These are phyloP conservation scores for Penicillium fimorum DNA, from an alignment of 495 filamentous ascomycete species.

Conservation along the genomic window DNA sequence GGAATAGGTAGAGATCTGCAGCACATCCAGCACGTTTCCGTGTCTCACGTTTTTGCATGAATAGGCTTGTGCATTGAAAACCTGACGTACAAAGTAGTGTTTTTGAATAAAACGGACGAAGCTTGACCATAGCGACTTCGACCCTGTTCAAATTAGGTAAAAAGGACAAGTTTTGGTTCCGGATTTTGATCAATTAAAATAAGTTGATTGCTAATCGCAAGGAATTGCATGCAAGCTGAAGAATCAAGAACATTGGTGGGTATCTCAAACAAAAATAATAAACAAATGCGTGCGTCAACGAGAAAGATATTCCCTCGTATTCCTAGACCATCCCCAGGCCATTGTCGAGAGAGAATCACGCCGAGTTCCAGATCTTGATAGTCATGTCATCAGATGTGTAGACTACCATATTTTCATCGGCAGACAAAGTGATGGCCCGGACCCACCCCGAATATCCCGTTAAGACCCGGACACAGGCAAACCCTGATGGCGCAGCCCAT, in stretches of 20 bases:
- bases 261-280: slow-evolving; percentile 9
- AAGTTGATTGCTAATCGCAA: neutral
- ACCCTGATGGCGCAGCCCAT: neutral
- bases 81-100: neutral
- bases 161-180: neutral
- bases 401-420: slow-evolving; percentile 3
- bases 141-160: neutral
- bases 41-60: neutral
- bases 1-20: neutral
- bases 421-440: slow-evolving; percentile 1
- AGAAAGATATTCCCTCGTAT: neutral
- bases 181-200: neutral
- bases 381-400: slow-evolving; percentile 14
- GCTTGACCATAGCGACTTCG: neutral
- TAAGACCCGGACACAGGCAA: slow-evolving; percentile 1
- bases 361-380: slow-evolving; percentile 11
- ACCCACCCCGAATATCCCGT: slow-evolving; percentile 12
- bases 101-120: neutral
- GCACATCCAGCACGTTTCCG: neutral
- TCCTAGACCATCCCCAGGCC: neutral
- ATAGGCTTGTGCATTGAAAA: neutral
- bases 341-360: neutral
- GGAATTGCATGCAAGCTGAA: neutral
- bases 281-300: slow-evolving; percentile 1
- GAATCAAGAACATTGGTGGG: slow-evolving; percentile 7